Conservation (phyloP, 768 basidiomycete genomes). For the Pholiota conissans region DNA sequence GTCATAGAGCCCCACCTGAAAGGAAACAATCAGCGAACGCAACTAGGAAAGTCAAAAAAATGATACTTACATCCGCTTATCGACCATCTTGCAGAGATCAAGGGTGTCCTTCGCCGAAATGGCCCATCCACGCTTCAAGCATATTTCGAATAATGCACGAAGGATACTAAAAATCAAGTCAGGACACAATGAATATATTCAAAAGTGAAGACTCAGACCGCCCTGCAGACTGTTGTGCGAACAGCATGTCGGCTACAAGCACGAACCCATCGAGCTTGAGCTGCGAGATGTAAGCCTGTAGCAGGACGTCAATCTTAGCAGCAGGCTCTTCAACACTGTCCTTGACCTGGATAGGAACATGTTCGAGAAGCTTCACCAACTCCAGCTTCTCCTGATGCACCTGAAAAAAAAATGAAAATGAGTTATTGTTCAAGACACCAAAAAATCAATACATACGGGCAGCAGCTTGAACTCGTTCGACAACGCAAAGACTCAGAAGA, state of each 20-base stretch:
- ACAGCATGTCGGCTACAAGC: constrained; percentile 91
- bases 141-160: constrained; percentile 97
- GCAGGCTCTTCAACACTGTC: constrained; percentile 95
- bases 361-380: constrained; percentile 83
- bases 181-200: neutral
- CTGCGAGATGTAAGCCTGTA: constrained; percentile 93
- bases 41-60: neutral
- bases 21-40: neutral
- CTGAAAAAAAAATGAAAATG: constrained; percentile 29
- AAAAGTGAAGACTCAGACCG: constrained; percentile 43
- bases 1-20: constrained; percentile 97
- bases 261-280: constrained; percentile 91
- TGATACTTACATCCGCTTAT: constrained; percentile 63
- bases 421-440: no score
- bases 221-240: constrained; percentile 96
- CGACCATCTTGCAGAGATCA: constrained; percentile 96
- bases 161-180: constrained; percentile 57
- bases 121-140: constrained; percentile 96
- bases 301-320: constrained; percentile 94
- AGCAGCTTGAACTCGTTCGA: constrained; percentile 95
- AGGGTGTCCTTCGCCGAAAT: constrained; percentile 88
- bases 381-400: constrained; percentile 90
- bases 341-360: constrained; percentile 96
- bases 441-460: constrained; percentile 62
- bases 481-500: constrained; percentile 94